phyloP scores from a whole-genome alignment of 2,329 filamentous ascomycete genomes.

The Bipolaris bicolor region DNA sequence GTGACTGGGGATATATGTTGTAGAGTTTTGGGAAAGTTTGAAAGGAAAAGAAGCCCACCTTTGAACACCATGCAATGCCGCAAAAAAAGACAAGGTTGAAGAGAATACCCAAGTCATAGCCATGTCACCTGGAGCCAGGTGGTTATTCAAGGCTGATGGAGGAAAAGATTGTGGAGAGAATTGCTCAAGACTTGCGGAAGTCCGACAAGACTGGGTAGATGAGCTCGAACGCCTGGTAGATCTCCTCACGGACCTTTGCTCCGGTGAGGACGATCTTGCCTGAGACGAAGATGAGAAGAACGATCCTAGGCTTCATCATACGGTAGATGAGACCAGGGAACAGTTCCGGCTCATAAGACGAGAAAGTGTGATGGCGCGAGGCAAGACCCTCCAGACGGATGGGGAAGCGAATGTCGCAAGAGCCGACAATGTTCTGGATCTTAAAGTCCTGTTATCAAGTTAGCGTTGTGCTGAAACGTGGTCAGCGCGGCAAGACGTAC shows the following conservation, averaged over 20 bases:
- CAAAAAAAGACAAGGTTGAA: constrained; percentile 33
- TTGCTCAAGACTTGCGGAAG: constrained; percentile 65
- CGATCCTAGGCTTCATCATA: constrained; percentile 99
- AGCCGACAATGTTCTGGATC: constrained; percentile 95
- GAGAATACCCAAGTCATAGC: constrained; percentile 19
- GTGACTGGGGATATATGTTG: constrained; percentile 29
- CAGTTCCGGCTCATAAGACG: constrained; percentile 93
- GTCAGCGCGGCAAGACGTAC: constrained; percentile 30
- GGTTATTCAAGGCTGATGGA: constrained; percentile 12
- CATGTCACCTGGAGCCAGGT: constrained; percentile 9
- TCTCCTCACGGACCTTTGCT: constrained; percentile 97
- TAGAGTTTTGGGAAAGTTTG: constrained; percentile 37
- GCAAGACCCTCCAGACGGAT: constrained; percentile 96
- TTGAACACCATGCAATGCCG: constrained; percentile 50
- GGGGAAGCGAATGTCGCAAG: constrained; percentile 99
- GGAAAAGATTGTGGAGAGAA: constrained; percentile 4
- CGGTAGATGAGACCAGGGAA: constrained; percentile 99
- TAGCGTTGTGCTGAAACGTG: constrained; percentile 22
- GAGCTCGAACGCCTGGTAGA: constrained; percentile 58
- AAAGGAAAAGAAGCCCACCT: constrained; percentile 32
- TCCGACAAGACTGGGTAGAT: constrained; percentile 52
- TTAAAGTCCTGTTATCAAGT: constrained; percentile 74
- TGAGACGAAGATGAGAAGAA: constrained; percentile 95
- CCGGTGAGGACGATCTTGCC: constrained; percentile 98
- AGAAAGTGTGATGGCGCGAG: constrained; percentile 95